Evolutionary conservation across 202 grass and related monocot species (phyloP).

Genomic region (Zizania palustris): DNA sequence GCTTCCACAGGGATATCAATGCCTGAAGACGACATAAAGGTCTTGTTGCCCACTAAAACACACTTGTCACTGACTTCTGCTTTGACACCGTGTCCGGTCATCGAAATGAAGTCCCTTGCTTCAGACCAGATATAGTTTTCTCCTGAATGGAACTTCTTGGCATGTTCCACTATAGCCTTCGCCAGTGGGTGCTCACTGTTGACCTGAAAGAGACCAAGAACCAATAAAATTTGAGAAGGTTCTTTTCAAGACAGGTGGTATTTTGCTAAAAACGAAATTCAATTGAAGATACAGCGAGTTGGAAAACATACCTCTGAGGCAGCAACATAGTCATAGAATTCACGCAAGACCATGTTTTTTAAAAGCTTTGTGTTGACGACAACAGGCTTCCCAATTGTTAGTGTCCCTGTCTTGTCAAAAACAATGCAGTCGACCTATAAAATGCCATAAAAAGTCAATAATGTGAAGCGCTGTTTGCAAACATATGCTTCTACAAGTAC

Average conservation of each 20-base stretch:
- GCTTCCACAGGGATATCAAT: conserved; percentile 64
- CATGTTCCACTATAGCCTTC: conserved; percentile 80
- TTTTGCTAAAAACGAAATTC: neutral
- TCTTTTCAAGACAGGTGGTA: neutral
- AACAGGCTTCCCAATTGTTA: conserved; percentile 81
- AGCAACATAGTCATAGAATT: conserved; percentile 74
- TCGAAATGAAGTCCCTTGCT: conserved; percentile 70
- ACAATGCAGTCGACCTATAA: conserved; percentile 82
- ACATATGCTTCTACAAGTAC: neutral
- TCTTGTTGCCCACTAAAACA: conserved; percentile 81
- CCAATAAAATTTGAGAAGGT: conserved; percentile 3
- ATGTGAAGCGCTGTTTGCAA: conserved; percentile 4
- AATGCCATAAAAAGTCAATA: neutral
- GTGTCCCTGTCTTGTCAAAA: conserved; percentile 93
- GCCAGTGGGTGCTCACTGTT: conserved; percentile 95
- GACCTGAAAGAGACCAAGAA: conserved; percentile 47
- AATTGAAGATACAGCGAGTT: neutral
- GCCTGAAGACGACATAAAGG: conserved; percentile 65
- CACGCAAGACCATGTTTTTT: conserved; percentile 73
- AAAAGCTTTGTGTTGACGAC: conserved; percentile 78
- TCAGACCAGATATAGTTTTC: conserved; percentile 71
- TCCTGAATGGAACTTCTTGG: conserved; percentile 63
- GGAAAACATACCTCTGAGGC: conserved; percentile 63
- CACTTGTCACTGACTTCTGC: conserved; percentile 53
- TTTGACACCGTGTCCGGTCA: conserved; percentile 78